A percentile compares a stretch with the other conserved stretches of the same genome.
Evolutionary conservation across 805 yeast genomes (phyloP).

Genomic region (Saturnispora silvae): DNA sequence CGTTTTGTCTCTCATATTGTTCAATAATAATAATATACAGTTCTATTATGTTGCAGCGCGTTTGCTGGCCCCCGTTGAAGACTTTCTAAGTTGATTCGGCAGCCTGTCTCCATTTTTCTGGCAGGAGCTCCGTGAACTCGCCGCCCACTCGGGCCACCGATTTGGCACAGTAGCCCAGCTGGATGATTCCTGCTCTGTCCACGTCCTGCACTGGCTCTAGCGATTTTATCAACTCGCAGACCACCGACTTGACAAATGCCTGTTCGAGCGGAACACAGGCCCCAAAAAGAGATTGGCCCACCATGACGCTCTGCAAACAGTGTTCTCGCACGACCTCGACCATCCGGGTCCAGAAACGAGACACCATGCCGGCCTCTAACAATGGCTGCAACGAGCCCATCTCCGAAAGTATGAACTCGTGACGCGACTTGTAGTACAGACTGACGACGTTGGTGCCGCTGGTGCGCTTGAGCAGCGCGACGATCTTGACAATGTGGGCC

Average conservation of each 20-base stretch:
- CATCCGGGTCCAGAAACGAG: constrained; percentile 62
- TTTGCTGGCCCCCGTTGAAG: too few species aligned
- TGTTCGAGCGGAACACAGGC: constrained; percentile 24
- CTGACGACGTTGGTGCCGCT: constrained; percentile 32
- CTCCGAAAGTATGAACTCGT: constrained; percentile 55
- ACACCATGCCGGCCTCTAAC: constrained; percentile 37
- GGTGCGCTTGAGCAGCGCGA: constrained; percentile 41
- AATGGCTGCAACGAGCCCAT: constrained; percentile 48
- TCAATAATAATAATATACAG: too few species aligned
- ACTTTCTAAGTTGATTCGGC: too few species aligned
- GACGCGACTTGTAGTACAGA: constrained; percentile 58
- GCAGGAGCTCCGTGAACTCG: too few species aligned
- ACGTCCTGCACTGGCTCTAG: constrained; percentile 26
- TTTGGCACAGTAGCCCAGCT: constrained; percentile 81
- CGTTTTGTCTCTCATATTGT: too few species aligned
- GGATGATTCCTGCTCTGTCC: constrained; percentile 60
- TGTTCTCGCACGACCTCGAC: constrained; percentile 81
- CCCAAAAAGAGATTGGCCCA: constrained; percentile 50
- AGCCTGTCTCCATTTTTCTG: too few species aligned
- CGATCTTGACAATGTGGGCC: constrained; percentile 65
- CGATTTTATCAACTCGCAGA: constrained; percentile 20
- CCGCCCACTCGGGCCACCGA: constrained; percentile 63
- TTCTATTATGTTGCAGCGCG: too few species aligned
- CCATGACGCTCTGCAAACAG: constrained; percentile 61
- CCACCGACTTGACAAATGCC: constrained; percentile 28